Conservation (phyloP, 495 filamentous ascomycete genomes). For the Xylaria bambusicola region DNA sequence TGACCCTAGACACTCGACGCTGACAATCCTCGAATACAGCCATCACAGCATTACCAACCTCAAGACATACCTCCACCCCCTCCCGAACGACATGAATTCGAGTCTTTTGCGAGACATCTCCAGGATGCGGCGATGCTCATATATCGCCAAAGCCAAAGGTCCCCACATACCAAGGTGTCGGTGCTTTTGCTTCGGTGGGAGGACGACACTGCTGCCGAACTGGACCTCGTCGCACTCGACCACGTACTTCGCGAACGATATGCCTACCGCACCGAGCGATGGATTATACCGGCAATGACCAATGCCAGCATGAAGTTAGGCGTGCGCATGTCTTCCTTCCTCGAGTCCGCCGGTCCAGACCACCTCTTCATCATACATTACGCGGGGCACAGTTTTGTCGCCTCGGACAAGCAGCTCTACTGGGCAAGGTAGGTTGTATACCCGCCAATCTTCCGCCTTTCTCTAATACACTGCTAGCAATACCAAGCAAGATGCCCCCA, state of each 20-base stretch:
- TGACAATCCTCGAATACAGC: conserved; percentile 23
- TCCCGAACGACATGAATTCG: conserved; percentile 55
- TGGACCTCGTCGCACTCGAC: conserved; percentile 49
- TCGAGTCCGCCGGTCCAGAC: conserved; percentile 53
- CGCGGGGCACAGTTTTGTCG: conserved; percentile 53
- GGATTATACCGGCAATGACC: conserved; percentile 51
- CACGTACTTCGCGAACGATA: conserved; percentile 55
- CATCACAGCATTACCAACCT: conserved; percentile 26
- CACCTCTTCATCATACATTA: conserved; percentile 61
- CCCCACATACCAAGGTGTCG: conserved; percentile 52
- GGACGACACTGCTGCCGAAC: conserved; percentile 51
- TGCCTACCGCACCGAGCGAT: conserved; percentile 54
- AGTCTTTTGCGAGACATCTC: conserved; percentile 58
- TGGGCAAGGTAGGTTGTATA: conserved; percentile 56
- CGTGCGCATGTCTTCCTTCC: conserved; percentile 50
- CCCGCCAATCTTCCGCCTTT: conserved; percentile 7
- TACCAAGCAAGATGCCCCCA: conserved; percentile 42
- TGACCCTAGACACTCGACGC: conserved; percentile 20
- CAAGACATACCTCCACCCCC: conserved; percentile 32
- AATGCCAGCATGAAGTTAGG: conserved; percentile 57
- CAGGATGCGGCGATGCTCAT: conserved; percentile 60
- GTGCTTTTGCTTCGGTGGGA: conserved; percentile 59
- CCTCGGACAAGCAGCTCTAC: conserved; percentile 53
- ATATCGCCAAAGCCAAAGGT: conserved; percentile 53
- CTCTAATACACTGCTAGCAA: conserved; percentile 38